These are phyloP conservation scores for Ochromonas danica DNA, from an alignment of 108 stramenopile species.

Conservation along the genomic window DNA sequence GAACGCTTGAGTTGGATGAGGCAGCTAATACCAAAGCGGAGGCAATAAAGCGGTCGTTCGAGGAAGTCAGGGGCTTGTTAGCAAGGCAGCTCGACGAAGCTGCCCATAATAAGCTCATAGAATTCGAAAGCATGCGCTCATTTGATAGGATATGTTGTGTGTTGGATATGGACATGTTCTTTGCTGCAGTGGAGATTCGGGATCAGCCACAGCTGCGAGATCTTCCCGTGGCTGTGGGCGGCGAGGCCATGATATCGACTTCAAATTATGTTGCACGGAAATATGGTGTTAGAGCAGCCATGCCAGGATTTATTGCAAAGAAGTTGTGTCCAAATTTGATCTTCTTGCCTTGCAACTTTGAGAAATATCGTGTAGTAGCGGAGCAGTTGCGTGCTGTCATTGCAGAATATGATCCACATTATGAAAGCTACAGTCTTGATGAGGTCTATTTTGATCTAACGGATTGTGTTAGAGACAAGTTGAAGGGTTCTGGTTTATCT, in stretches of 20 bases:
- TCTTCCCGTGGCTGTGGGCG: slow-evolving; percentile 83
- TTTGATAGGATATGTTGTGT: slow-evolving; percentile 63
- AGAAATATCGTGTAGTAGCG: slow-evolving; percentile 72
- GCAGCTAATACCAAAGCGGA: slow-evolving; percentile 39
- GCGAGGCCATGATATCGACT: slow-evolving; percentile 77
- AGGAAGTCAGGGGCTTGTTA: background rate
- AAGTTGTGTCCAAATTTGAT: slow-evolving; percentile 58
- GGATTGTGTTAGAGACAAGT: slow-evolving; percentile 1
- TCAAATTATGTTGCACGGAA: slow-evolving; percentile 84
- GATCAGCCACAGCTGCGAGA: slow-evolving; percentile 71
- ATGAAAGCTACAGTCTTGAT: slow-evolving; percentile 72
- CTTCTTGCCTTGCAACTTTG: slow-evolving; percentile 71
- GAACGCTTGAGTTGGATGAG: slow-evolving; percentile 47
- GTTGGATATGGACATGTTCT: slow-evolving; percentile 91
- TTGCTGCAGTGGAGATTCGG: slow-evolving; percentile 78
- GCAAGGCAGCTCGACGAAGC: background rate
- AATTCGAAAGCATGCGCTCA: slow-evolving; percentile 38
- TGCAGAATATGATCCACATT: slow-evolving; percentile 79
- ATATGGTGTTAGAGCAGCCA: slow-evolving; percentile 91
- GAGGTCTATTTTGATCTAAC: slow-evolving; percentile 91
- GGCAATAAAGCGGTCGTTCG: slow-evolving; percentile 42
- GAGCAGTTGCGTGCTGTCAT: slow-evolving; percentile 64
- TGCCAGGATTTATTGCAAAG: slow-evolving; percentile 92
- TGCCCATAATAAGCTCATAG: slow-evolving; percentile 4
- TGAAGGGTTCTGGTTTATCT: slow-evolving; percentile 36